Percentiles rank a stretch among this genome's conserved stretches.
Evolutionary conservation across 2,329 filamentous ascomycete species (phyloP).

Genomic region (Ascochyta clinopodiicola): DNA sequence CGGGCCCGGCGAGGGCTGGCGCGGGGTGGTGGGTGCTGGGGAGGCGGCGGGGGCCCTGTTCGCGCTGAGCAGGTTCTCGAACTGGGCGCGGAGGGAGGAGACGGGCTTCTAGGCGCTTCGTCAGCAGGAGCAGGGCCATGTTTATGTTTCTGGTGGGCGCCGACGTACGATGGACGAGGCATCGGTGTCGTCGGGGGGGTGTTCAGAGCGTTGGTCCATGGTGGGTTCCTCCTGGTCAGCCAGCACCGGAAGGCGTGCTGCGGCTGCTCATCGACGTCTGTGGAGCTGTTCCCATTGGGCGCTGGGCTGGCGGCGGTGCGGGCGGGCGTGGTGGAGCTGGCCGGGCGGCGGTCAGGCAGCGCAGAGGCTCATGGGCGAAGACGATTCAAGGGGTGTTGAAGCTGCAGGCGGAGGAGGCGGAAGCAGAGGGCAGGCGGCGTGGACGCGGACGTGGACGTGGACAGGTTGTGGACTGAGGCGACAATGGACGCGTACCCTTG

Average conservation of each 20-base stretch:
- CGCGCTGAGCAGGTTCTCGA: slow-evolving; percentile 73
- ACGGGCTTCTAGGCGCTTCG: slow-evolving; percentile 70
- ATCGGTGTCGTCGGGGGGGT: slow-evolving; percentile 67
- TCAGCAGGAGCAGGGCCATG: slow-evolving; percentile 16
- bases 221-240: slow-evolving; percentile 39
- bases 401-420: neutral
- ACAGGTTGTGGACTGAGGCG: slow-evolving; percentile 4
- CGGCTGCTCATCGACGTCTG: slow-evolving; percentile 43
- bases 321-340: slow-evolving; percentile 21
- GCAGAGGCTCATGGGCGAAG: slow-evolving; percentile 7
- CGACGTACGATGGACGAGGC: slow-evolving; percentile 74
- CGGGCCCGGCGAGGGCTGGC: slow-evolving; percentile 43
- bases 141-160: neutral
- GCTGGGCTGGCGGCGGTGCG: slow-evolving; percentile 26
- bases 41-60: slow-evolving; percentile 30
- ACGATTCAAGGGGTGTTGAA: neutral
- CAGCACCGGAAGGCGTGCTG: slow-evolving; percentile 40
- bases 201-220: slow-evolving; percentile 43
- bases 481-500: slow-evolving; percentile 26
- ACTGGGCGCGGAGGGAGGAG: slow-evolving; percentile 79
- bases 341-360: slow-evolving; percentile 27
- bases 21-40: slow-evolving; percentile 28
- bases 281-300: slow-evolving; percentile 41
- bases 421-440: neutral
- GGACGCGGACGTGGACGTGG: neutral